Evolutionary conservation across 169 alveolate species (phyloP), one percentile per base, ranked within the genome.

Genomic region (Plasmodium adleri): DNA sequence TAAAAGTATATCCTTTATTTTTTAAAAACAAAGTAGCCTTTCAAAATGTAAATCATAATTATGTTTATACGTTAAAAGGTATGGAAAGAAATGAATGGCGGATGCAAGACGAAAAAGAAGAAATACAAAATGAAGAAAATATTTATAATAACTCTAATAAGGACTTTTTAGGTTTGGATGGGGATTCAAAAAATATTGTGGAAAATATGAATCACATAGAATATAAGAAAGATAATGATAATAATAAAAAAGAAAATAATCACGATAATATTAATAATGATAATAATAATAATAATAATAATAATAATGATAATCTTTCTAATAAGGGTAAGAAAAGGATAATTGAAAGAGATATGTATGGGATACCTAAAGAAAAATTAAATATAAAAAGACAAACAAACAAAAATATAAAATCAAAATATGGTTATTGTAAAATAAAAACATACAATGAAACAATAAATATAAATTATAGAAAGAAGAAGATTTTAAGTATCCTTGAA

Each of bases 401-500:
- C 62, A 78, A 71, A 22, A 78, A 78, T 50, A 78, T 78, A 78
- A 78, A 78, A 63, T 64, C 89, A 12, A 78, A 78, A 58, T 78
- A 78, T 58, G 39, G 54, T n/a, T 78, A 59, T 22, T 78, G 62
- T 43, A 78, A 58, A 78, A 45, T 78, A 78, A 78, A 78, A 45
- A 78, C 64, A 12, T 78, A 78, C 24, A 66, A n/a, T 13, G 89
- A 78, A 78, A 78, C 89, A 5, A 26, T 67, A 43, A 78, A 78
- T 32, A 66, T 78, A 78, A 78, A 78, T 78, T 78, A 78, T 58
- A 78, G 50, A 45, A 78, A 78, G 12, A 78, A 78, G 26, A 78
- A 78, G 32, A 64, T 75, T 56, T 70, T 88, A 75, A 73, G 86
- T 49, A 76, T 88, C 9, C 76, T 68, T 75, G 91, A 76, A 26